Evolutionary conservation across 768 basidiomycete species (phyloP).

Genomic region (Strobilomyces dryophilus): DNA sequence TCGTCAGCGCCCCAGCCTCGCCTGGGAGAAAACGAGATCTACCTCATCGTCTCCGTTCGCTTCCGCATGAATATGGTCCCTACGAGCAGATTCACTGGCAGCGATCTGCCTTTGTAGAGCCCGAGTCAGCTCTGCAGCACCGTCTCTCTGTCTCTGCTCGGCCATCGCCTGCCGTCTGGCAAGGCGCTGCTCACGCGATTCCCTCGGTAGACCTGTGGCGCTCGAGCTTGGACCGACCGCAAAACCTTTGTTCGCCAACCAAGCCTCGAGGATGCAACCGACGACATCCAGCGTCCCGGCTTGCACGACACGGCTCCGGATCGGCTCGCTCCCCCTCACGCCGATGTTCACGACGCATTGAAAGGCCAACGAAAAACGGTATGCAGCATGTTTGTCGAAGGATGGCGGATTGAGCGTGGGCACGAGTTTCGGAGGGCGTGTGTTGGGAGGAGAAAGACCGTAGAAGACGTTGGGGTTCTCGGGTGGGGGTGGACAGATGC

Average conservation of each 20-base stretch:
- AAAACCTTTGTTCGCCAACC: constrained; percentile 86
- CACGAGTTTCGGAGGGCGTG: constrained; percentile 48
- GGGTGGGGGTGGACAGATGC: constrained; percentile 75
- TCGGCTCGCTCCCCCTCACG: constrained; percentile 89
- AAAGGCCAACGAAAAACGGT: constrained; percentile 89
- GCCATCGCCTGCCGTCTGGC: constrained; percentile 54
- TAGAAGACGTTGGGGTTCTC: constrained; percentile 75
- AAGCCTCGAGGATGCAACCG: constrained; percentile 89
- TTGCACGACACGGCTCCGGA: constrained; percentile 88
- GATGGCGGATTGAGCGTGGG: constrained; percentile 64
- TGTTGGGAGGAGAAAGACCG: constrained; percentile 65
- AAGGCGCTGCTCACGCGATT: constrained; percentile 69
- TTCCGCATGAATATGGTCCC: constrained; percentile 4
- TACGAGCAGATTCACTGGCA: constrained; percentile 27
- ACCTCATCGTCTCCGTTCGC: constrained; percentile 23
- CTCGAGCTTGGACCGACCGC: constrained; percentile 78
- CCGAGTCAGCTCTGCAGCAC: constrained; percentile 49
- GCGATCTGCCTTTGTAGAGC: constrained; percentile 53
- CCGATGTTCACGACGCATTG: constrained; percentile 98
- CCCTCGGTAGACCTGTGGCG: constrained; percentile 69
- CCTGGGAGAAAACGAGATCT: constrained; percentile 7
- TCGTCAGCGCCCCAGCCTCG: constrained; percentile 5
- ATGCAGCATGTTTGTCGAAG: constrained; percentile 82
- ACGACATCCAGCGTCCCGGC: constrained; percentile 93
- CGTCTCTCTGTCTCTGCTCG: constrained; percentile 55